A percentile compares a stretch with the other conserved stretches of the same genome.
Conservation (phyloP, 2,329 filamentous ascomycete genomes). For the Trichoderma citrinoviride region DNA sequence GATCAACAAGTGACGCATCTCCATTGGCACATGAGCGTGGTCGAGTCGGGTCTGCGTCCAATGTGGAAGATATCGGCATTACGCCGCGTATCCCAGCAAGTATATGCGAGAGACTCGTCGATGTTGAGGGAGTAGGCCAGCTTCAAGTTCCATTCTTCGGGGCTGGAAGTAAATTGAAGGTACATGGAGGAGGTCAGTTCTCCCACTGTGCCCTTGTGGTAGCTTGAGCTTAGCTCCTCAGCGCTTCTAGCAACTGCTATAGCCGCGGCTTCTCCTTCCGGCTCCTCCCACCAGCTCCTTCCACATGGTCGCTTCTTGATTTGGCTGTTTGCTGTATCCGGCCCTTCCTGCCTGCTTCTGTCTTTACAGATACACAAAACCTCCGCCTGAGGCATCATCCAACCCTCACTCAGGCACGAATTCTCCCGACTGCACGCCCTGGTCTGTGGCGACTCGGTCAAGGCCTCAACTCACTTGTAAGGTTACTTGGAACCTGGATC, state of each 20-base stretch:
- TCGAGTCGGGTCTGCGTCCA: no score
- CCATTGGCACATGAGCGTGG: constrained; percentile 13
- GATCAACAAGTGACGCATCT: background rate
- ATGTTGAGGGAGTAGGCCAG: no score
- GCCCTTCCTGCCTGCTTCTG: constrained; percentile 1
- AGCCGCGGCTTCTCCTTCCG: background rate
- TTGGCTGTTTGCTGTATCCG: background rate
- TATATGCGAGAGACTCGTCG: no score
- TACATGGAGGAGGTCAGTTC: no score
- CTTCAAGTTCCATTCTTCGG: no score
- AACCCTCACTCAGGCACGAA: background rate
- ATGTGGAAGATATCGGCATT: background rate
- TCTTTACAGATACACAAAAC: background rate
- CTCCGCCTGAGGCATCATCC: constrained; percentile 7
- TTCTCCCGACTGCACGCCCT: background rate
- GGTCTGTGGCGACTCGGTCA: constrained; percentile 7
- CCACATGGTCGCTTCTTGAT: no score
- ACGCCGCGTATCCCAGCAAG: no score
- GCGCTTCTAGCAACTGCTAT: background rate
- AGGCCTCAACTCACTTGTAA: background rate
- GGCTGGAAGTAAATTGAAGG: no score
- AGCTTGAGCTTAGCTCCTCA: background rate
- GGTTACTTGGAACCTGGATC: background rate
- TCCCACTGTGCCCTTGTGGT: no score
- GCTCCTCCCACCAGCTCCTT: background rate